These are phyloP conservation scores for Corrigiola litoralis DNA, from an alignment of 179 eudicot genomes.

Conservation along the genomic window DNA sequence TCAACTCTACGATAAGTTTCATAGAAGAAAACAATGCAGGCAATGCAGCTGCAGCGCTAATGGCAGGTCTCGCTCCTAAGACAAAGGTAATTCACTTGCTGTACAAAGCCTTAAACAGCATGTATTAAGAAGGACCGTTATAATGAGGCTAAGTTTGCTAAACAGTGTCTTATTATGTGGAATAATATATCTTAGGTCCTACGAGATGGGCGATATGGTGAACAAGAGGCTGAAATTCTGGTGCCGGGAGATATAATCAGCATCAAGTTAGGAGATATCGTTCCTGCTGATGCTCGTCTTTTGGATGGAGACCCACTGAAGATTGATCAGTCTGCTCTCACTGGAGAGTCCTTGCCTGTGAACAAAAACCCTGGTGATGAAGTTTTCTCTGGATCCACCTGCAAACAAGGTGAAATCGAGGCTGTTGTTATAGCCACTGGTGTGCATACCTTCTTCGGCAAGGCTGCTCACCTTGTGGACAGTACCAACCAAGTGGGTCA, in stretches of 20 bases:
- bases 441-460: constrained; percentile 83
- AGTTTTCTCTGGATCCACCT: constrained; percentile 86
- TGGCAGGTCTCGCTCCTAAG: constrained; percentile 92
- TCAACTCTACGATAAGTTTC: constrained; percentile 83
- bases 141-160: too few species aligned
- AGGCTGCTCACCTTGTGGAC: constrained; percentile 92
- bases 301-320: constrained; percentile 78
- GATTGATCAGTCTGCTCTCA: constrained; percentile 84
- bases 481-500: constrained; percentile 86
- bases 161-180: too few species aligned
- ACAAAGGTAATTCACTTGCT: constrained; percentile 64
- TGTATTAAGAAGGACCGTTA: too few species aligned
- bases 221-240: constrained; percentile 63
- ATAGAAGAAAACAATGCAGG: constrained; percentile 88
- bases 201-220: constrained; percentile 66
- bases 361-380: constrained; percentile 67
- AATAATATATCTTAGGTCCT: constrained; percentile 37
- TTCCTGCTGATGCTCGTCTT: constrained; percentile 91
- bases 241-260: constrained; percentile 84
- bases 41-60: constrained; percentile 80
- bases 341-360: constrained; percentile 86
- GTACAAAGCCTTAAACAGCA: too few species aligned
- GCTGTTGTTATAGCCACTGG: constrained; percentile 92
- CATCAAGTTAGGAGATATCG: constrained; percentile 75
- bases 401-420: constrained; percentile 91